Conservation (phyloP, 2,329 filamentous ascomycete species). For the Ophiostoma pallidulum region DNA sequence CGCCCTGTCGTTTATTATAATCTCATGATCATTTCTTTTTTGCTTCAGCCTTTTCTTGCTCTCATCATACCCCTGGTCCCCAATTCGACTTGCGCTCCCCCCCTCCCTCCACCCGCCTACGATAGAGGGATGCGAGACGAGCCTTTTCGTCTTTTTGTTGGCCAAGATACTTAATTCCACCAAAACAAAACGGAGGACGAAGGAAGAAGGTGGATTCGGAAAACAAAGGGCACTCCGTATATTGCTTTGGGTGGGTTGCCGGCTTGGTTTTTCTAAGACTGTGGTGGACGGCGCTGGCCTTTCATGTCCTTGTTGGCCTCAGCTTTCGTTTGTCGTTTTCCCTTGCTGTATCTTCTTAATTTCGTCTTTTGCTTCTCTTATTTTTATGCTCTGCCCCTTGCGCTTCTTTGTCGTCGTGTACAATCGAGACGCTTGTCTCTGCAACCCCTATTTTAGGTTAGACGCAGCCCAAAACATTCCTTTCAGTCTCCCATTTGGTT, state of each 20-base stretch:
- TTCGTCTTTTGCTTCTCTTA: background rate
- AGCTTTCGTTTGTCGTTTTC: conserved; percentile 21
- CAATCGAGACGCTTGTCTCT: conserved; percentile 29
- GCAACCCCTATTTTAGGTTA: conserved; percentile 24
- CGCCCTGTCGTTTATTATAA: background rate
- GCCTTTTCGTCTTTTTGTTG: background rate
- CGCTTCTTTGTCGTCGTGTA: conserved; percentile 22
- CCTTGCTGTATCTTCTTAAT: conserved; percentile 6
- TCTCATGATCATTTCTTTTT: background rate
- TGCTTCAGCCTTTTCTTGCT: conserved; percentile 8
- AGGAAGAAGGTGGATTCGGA: conserved; percentile 7
- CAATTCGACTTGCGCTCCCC: background rate
- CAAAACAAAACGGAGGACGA: conserved; percentile 7
- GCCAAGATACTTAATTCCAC: conserved; percentile 6
- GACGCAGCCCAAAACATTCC: conserved; percentile 28
- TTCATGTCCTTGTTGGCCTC: conserved; percentile 2
- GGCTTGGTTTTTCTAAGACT: conserved; percentile 4
- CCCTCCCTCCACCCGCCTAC: background rate
- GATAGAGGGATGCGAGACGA: background rate
- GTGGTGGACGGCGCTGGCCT: conserved; percentile 14
- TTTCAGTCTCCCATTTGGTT: conserved; percentile 30
- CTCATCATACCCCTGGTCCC: conserved; percentile 13
- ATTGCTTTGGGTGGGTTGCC: conserved; percentile 5
- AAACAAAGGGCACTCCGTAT: conserved; percentile 7
- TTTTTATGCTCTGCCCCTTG: conserved; percentile 12